Base-by-base conservation (phyloP, 1,284 basidiomycete genomes). In the Leccinum ponderosum region DNA sequence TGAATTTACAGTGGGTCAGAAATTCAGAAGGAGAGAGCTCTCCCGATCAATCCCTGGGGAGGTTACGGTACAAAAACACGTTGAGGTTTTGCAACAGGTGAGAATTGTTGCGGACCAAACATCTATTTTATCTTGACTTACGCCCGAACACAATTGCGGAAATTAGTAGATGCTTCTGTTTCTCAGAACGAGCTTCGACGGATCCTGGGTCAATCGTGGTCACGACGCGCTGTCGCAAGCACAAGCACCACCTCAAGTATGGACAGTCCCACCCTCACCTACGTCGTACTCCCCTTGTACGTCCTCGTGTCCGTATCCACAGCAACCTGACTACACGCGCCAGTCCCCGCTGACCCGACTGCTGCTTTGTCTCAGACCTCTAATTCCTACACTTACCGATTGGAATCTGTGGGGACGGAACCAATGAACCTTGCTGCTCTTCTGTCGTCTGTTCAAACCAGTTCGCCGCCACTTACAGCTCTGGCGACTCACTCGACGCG, bases 121-220 rank as follows among this genome's bases (percentile, higher is more conserved):
- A 8, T 58, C 12, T 37, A 31, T n/a, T 55, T 27, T 63, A 67
- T 47, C 53, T 66, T 22, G 65, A 57, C 54, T 33, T 12, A 39
- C 39, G 39, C 20, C n/a, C 7, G 9, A 44, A 55, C 17, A 55
- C 56, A 95, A 91, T 78, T 96, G 61, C 88, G 90, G 56, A 83
- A 81, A 57, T 79, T 95, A 37, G 89, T 95, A 1, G 87, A 91
- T 69, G 83, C 86, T 2, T 89, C 90, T 14, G 87, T 95, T n/a
- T 92, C 91, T 2, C 87, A 90, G 67, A 85, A 86, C 25, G 91
- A 96, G 70, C 79, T 96, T 29, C 81, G 81, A 48, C 90, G 94
- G 70, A 95, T 97, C 58, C 81, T 94, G 0, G 75, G 78, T 35
- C 93, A 95, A 70, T 75, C 96, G 6, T 87, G 91, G 39, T 81